Conservation (phyloP, 768 basidiomycete genomes). For the Leccinum aurantiacum region DNA sequence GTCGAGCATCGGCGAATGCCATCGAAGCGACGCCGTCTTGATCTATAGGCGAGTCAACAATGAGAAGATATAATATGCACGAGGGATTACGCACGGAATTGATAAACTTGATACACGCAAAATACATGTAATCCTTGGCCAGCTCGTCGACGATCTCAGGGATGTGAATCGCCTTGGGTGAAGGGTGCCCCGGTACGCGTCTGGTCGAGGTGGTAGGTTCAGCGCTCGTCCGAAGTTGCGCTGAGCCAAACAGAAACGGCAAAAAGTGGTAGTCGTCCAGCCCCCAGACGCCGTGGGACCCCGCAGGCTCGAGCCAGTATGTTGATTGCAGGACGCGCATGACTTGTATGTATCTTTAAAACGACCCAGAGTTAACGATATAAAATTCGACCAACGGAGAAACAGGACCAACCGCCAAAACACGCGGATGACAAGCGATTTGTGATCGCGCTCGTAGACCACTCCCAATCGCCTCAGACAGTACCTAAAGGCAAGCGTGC, state of each 20-base stretch:
- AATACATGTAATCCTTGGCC: conserved; percentile 92
- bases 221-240: conserved; percentile 50
- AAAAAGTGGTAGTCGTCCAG: conserved; percentile 96
- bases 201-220: conserved; percentile 2
- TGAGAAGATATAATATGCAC: no score
- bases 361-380: neutral
- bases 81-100: conserved; percentile 67
- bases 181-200: conserved; percentile 61
- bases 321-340: conserved; percentile 88
- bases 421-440: conserved; percentile 73
- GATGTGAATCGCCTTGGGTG: conserved; percentile 92
- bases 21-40: conserved; percentile 91
- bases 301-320: conserved; percentile 98
- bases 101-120: conserved; percentile 93
- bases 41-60: conserved; percentile 56
- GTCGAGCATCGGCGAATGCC: conserved; percentile 99
- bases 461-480: conserved; percentile 77
- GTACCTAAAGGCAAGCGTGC: conserved; percentile 47
- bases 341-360: conserved; percentile 61
- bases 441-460: conserved; percentile 61
- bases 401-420: conserved; percentile 74
- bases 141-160: conserved; percentile 90
- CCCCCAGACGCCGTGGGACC: conserved; percentile 99
- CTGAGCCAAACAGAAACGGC: conserved; percentile 84
- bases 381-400: neutral